Evolutionary conservation across 768 basidiomycete genomes (phyloP), one percentile per base, ranked within the genome.

Genomic region (Tremella mesenterica): DNA sequence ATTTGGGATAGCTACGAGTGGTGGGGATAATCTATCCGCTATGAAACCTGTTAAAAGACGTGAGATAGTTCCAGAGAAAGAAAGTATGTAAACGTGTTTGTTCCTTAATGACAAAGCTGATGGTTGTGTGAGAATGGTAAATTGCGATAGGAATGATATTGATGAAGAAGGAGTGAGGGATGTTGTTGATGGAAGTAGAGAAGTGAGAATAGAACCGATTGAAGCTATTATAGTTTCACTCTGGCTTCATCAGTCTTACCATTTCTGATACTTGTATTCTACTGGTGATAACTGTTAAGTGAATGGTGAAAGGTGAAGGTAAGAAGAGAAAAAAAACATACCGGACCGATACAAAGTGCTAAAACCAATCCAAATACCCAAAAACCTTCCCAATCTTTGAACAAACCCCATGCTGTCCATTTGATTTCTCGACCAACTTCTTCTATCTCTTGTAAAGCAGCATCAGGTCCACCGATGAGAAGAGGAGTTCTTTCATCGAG

Each of bases 181-280:
- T 18, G 49, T 39, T 4, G 58, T 46, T 9, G 65, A 59, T 4
- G 69, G 63, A 3, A 73, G 48, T 10, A 73, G 56, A 14, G 70
- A 68, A 9, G 70, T 70, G 26, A 71, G 58, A 50, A 73, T 65
- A 23, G 72, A 68, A 4, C 72, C 72, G 30, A 73, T 69, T 9
- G 64, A 69, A 1, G 72, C 62, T n/a, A 73, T 52, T 12, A 69
- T 60, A 48, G 65, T 70, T 50, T 73, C 72, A 28, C 61, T 58
- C 71, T 72, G 48, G 30, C 6, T 31, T 4, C n/a, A 45, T 50
- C 39, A 54, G 52, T 38, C 30, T 38, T 1, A 21, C 30, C 26
- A 36, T 3, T 36, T 16, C 23, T 26, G 3, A 23, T 13, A 25
- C 39, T 23, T 43, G 26, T 21, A 28, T 33, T 44, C n/a, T n/a